Evolutionary conservation across 768 basidiomycete species (phyloP), one percentile per base, ranked within the genome.

Genomic region (Dentipellis sp.): DNA sequence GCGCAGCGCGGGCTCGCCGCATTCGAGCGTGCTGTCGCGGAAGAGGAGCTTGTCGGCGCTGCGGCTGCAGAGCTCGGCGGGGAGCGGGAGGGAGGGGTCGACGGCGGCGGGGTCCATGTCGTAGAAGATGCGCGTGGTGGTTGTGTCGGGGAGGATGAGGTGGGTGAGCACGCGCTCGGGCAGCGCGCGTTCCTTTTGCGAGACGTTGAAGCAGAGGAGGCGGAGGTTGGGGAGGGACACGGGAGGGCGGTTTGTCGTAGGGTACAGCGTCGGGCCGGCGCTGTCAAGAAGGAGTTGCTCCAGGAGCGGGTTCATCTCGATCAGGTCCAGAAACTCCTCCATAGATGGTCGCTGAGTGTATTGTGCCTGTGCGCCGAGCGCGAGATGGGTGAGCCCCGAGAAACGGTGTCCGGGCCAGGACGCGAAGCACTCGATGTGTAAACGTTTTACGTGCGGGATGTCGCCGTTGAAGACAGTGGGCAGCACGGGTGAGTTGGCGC

Each of bases 361-460:
- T 17, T 62, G 61, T 21, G 62, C 56, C 48, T 63, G 62, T 8
- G 61, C 59, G 38, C 61, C 54, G 22, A 63, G 51, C 14, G 61
- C 58, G n/a, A 63, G 52, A 38, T 62, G 61, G 2, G 62, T 63
- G 19, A 63, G 54, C 45, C 54, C 34, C 17, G 55, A 54, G 19
- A 63, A 63, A 38, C 34, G 17, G 36, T 59, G 56, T 40, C 56
- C 56, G 16, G 62, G 61, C 56, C 59, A 63, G 17, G 62, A 56
- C 7, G 62, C 56, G 58, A 62, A 63, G 1, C 56, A 63, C 52
- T 63, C 62, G 11, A 63, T 52, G n/a, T 58, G 61, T 36, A 63
- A 53, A 51, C 62, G 60, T 10, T 58, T 62, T 17, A 63, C 54
- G 47, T 52, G 47, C 40, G 61, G 59, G 36, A 63, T 59, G 22